Evolutionary conservation across 1,284 basidiomycete genomes (phyloP).

Genomic region (Pterula multifida): DNA sequence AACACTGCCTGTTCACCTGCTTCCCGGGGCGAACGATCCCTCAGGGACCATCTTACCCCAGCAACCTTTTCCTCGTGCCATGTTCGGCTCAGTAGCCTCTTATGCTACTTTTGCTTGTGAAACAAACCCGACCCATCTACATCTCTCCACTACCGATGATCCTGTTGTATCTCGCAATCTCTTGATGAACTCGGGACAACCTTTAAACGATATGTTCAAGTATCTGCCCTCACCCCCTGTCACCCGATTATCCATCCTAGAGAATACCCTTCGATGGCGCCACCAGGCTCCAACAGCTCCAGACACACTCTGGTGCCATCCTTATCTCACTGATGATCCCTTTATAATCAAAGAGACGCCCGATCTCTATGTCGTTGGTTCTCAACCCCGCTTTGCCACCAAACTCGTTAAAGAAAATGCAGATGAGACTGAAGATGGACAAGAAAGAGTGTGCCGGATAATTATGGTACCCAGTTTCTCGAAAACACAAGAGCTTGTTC

Average conservation of each 20-base stretch:
- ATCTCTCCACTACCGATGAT: constrained; percentile 27
- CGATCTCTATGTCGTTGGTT: constrained; percentile 87
- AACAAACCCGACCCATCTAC: constrained; percentile 88
- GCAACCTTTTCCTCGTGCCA: constrained; percentile 83
- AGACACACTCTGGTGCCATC: constrained; percentile 98
- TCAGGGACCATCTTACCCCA: constrained; percentile 86
- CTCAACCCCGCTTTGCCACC: constrained; percentile 78
- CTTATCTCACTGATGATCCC: constrained; percentile 81
- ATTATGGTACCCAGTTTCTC: constrained; percentile 81
- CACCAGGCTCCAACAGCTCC: constrained; percentile 97
- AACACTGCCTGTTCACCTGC: constrained; percentile 67
- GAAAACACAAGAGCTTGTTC: constrained; percentile 46
- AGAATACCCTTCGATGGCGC: constrained; percentile 81
- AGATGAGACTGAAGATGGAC: constrained; percentile 16
- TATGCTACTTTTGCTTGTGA: constrained; percentile 64
- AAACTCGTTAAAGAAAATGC: constrained; percentile 27
- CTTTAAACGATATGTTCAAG: constrained; percentile 90
- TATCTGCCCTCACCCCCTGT: constrained; percentile 66
- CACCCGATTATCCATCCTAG: constrained; percentile 63
- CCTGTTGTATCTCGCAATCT: constrained; percentile 36
- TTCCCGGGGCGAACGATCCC: constrained; percentile 84
- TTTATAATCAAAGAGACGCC: constrained; percentile 82
- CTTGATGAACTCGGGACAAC: constrained; percentile 83
- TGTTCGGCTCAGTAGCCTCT: constrained; percentile 68
- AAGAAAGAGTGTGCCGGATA: constrained; percentile 48